These are phyloP conservation scores for Fomitopsis palustris DNA, from an alignment of 1,284 basidiomycete genomes.

Conservation along the genomic window DNA sequence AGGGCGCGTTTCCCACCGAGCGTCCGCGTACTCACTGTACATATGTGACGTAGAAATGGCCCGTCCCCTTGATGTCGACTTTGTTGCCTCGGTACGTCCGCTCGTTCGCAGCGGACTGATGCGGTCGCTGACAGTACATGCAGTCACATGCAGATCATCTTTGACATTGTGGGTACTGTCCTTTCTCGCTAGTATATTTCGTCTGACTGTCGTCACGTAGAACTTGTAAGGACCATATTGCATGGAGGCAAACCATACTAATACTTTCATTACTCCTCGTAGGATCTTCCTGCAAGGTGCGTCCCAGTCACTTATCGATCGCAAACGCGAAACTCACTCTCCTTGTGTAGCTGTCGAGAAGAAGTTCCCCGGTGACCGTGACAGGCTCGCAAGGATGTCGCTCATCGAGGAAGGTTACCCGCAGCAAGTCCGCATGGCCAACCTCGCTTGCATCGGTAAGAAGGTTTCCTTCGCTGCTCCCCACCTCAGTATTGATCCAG, in stretches of 20 bases:
- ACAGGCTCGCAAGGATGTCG: constrained; percentile 79
- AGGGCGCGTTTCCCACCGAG: constrained; percentile 9
- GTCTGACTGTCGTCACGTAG: constrained; percentile 26
- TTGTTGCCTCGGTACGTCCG: constrained; percentile 58
- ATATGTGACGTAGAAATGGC: constrained; percentile 65
- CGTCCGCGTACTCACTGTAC: not conserved
- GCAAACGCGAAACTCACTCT: constrained; percentile 8
- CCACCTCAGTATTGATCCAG: not conserved
- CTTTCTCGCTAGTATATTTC: constrained; percentile 2
- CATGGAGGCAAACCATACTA: not conserved
- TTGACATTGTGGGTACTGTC: constrained; percentile 65
- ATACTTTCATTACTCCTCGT: not conserved
- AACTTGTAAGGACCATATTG: constrained; percentile 40
- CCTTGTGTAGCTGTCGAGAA: constrained; percentile 69
- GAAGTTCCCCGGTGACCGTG: constrained; percentile 83
- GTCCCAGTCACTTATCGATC: not conserved
- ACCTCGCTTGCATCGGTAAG: constrained; percentile 71
- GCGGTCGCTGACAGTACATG: not conserved
- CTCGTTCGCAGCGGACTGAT: too few species aligned
- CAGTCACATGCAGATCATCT: constrained; percentile 86
- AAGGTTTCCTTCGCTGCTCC: not conserved
- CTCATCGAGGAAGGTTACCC: constrained; percentile 88
- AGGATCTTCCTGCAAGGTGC: constrained; percentile 65
- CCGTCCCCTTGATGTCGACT: constrained; percentile 77
- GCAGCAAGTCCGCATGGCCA: constrained; percentile 87